Base-by-base conservation (phyloP, 2,329 filamentous ascomycete species). In the Penicillium frequentans region DNA sequence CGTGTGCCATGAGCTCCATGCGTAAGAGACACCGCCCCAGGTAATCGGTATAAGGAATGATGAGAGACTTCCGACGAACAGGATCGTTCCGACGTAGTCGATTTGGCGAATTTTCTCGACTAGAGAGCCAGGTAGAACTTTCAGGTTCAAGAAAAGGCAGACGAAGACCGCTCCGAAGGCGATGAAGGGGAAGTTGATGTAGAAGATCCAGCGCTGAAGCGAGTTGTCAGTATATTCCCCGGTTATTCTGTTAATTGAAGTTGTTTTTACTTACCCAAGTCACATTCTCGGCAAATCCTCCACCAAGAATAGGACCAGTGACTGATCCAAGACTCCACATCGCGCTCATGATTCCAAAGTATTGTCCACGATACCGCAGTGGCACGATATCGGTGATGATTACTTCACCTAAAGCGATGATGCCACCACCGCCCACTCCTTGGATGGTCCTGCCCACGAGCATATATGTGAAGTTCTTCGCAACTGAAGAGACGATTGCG, bases 1-100 rank as follows among this genome's bases (percentile, higher is more conserved):
- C 0, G 85, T 87, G 1, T 80, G 78, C 80, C 83, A 88, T 3
- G 81, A 85, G 45, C 74, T 68, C 88, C 87, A 90, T 0, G 79
- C 66, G 67, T 88, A 90, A 73, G 86, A 83, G 9, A 88, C 79
- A 37, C 86, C 87, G 10, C 86, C 88, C 79, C 85, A 87, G 2
- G 85, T 86, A 4, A 89, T 68, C 0, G 84, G 83, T 45, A 88
- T 84, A 42, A 89, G 70, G 64, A 89, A 83, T 23, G 80, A 81
- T 0, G 84, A 85, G 13, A 80, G 77, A 14, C 82, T 82, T 13
- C 76, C 81, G 19, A 88, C 77, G 66, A 90, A 90, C 3, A 90
- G 66, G 1, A 82, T 61, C 5, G 82, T 81, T 1, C 88, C 88
- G 31, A 84, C 53, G 80, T 84, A 90, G 67, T 90, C 87, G 24